These are phyloP conservation scores for Myochromella boudieri DNA, from an alignment of 768 basidiomycete genomes.

Conservation along the genomic window DNA sequence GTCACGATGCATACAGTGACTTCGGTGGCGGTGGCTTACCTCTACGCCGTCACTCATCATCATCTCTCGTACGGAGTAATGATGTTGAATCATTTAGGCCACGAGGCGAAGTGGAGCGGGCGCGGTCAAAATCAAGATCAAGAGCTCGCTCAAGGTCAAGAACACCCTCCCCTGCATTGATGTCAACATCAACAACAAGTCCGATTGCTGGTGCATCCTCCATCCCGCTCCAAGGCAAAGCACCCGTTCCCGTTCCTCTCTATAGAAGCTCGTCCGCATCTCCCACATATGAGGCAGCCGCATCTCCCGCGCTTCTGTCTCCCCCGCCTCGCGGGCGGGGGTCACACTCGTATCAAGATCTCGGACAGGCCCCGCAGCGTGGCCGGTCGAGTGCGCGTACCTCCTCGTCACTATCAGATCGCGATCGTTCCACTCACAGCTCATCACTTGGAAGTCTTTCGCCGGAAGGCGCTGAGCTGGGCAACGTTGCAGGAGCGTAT, in stretches of 20 bases:
- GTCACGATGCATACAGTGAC: conserved; percentile 51
- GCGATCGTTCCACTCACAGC: conserved; percentile 31
- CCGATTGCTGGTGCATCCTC: conserved; percentile 9
- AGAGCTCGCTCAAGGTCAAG: conserved; percentile 43
- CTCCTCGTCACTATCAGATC: conserved; percentile 54
- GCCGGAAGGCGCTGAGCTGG: conserved; percentile 23
- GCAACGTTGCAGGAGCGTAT: conserved; percentile 24
- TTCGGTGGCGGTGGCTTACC: conserved; percentile 54
- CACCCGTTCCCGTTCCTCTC: conserved; percentile 17
- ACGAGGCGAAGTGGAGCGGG: conserved; percentile 16
- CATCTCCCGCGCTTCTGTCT: conserved; percentile 17
- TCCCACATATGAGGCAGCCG: conserved; percentile 6
- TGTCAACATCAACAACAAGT: conserved; percentile 20
- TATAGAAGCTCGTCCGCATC: conserved; percentile 21
- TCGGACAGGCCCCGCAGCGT: conserved; percentile 24
- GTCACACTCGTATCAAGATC: conserved; percentile 21
- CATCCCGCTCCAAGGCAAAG: conserved; percentile 15
- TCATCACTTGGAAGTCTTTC: conserved; percentile 28
- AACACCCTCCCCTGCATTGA: conserved; percentile 44
- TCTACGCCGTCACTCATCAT: conserved; percentile 22
- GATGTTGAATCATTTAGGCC: conserved; percentile 7
- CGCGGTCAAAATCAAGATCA: conserved; percentile 31
- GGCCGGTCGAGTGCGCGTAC: conserved; percentile 58
- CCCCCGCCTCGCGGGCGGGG: conserved; percentile 28
- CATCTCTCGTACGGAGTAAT: conserved; percentile 8